These are phyloP conservation scores for Saposhnikovia divaricata DNA, from an alignment of 129 eudicot genomes.

Conservation along the genomic window DNA sequence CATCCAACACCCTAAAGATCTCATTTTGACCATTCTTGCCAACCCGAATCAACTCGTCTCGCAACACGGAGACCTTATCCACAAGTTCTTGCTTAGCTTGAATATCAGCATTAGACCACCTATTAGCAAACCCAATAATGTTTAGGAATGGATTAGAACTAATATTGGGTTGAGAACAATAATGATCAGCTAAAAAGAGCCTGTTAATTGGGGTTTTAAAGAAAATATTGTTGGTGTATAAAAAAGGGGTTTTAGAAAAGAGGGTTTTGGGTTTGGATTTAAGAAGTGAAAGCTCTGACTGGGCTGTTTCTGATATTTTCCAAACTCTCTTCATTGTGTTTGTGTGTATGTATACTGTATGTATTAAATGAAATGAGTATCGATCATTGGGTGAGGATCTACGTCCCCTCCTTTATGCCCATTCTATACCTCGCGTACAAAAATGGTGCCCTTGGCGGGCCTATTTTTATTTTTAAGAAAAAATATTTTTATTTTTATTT, in stretches of 20 bases:
- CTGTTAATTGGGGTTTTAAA: not conserved
- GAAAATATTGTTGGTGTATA: not conserved
- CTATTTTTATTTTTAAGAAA: too few species aligned
- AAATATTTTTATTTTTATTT: too few species aligned
- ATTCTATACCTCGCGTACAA: too few species aligned
- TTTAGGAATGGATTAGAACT: constrained; percentile 4
- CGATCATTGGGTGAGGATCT: too few species aligned
- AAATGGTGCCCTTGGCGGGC: too few species aligned
- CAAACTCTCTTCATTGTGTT: constrained; percentile 17
- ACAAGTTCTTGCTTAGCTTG: constrained; percentile 25
- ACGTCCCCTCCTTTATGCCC: too few species aligned
- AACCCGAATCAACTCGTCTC: constrained; percentile 33
- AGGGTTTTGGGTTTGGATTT: constrained; percentile 18
- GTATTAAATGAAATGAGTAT: not conserved
- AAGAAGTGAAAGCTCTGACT: constrained; percentile 10
- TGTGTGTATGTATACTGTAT: not conserved
- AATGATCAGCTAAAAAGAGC: constrained; percentile 8
- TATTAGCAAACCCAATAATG: constrained; percentile 21
- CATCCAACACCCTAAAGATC: constrained; percentile 42
- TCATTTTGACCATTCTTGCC: constrained; percentile 18
- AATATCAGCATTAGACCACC: constrained; percentile 25
- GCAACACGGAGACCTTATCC: constrained; percentile 34
- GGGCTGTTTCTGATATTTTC: constrained; percentile 18
- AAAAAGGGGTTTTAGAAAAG: not conserved
- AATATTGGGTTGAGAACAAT: not conserved